Conservation (phyloP, 192 early-diverging fungal species). For the Backusella australiensis region DNA sequence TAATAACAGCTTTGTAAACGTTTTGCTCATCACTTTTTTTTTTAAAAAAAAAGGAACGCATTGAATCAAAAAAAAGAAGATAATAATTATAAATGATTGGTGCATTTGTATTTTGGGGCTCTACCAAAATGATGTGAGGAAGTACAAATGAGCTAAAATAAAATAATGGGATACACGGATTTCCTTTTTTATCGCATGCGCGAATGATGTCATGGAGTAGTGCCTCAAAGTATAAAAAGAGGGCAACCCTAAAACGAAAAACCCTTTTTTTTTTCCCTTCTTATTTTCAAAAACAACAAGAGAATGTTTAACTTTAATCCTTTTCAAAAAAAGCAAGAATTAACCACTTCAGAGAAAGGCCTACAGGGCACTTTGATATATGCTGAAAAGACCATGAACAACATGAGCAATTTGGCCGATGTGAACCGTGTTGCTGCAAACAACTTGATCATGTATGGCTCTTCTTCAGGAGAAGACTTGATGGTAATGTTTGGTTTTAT, state of each 20-base stretch:
- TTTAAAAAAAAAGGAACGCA: neutral
- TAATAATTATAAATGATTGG: neutral
- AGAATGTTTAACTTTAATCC: neutral
- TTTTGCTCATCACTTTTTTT: neutral
- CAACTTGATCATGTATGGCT: constrained; percentile 27
- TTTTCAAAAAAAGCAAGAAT: neutral
- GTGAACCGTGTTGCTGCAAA: constrained; percentile 22
- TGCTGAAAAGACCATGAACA: neutral
- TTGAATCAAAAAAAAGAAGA: neutral
- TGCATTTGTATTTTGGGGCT: neutral
- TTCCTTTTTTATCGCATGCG: neutral
- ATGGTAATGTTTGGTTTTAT: constrained; percentile 17
- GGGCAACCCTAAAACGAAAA: neutral
- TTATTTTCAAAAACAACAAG: neutral
- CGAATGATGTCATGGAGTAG: neutral
- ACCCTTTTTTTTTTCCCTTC: neutral
- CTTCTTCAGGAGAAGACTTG: constrained; percentile 33
- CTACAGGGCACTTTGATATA: neutral
- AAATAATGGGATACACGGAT: neutral
- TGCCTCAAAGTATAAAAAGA: neutral
- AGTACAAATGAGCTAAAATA: neutral
- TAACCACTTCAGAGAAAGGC: neutral
- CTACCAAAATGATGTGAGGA: neutral
- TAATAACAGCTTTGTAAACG: neutral
- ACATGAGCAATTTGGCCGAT: constrained; percentile 14